Base-by-base conservation (phyloP, 1,284 basidiomycete species). In the Boletellus deceptivus region DNA sequence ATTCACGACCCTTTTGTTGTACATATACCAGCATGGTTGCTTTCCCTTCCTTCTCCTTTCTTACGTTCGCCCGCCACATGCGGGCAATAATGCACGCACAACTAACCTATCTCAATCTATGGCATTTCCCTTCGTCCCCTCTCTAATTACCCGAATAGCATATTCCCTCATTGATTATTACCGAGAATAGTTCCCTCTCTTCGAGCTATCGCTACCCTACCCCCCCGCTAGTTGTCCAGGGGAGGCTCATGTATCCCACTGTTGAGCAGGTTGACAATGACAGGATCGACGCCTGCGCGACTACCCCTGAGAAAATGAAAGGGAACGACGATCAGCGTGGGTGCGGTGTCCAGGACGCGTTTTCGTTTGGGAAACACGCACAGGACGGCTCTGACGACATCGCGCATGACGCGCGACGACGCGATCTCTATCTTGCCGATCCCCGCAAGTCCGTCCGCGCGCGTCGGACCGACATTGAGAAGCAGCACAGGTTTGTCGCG, bases 381-480 rank as follows among this genome's bases (percentile, higher is more conserved):
- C 86, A 85, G 59, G 14, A 86, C 71, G 14, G 67, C 62, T 52
- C 65, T 71, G 16, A 80, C 85, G 39, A 79, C 85, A 4, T 86
- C 80, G 33, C 77, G 72, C 66, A 95, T 75, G 16, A 94, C 79
- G 10, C 72, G 65, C 5, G 91, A 87, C 43, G 83, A 86, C 1
- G 79, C 70, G 33, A 88, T 73, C 55, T 93, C 85, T 56, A 96
- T 78, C 69, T 91, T 90, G 55, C 89, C 82, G 41, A 94, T 72
- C 4, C 78, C 84, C 1, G 70, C 67, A n/a, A 91, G 64, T n/a
- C 70, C 73, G 65, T 96, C 93, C 1, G 86, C 92, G 36, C 93
- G 79, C 1, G 89, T 88, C 1, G 93, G 92, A 1, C 94, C 94
- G 14, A 92, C 71, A 54, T 95, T 95, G 41, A 97, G 72, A 54